These are phyloP conservation scores for Backusella morwellensis DNA, from an alignment of 192 early-diverging fungal genomes.

Conservation along the genomic window DNA sequence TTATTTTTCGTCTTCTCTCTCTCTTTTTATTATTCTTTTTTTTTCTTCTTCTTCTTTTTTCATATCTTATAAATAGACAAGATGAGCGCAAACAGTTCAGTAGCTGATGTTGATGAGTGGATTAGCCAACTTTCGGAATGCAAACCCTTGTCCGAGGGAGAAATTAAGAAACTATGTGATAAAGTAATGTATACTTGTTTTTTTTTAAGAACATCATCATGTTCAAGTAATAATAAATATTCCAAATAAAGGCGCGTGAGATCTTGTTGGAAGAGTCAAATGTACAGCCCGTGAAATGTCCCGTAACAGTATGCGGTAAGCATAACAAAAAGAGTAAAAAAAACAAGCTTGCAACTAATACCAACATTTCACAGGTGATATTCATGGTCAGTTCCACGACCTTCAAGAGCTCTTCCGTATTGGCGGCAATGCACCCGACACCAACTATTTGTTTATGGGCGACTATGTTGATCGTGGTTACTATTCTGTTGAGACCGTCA, in stretches of 20 bases:
- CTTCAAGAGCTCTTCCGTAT: conserved; percentile 96
- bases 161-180: conserved; percentile 95
- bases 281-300: conserved; percentile 95
- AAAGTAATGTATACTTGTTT: conserved; percentile 66
- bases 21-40: no score
- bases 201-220: background rate
- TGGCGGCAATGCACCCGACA: conserved; percentile 94
- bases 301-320: conserved; percentile 95
- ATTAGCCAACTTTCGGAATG: conserved; percentile 87
- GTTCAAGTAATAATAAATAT: background rate
- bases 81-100: conserved; percentile 53
- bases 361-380: conserved; percentile 53
- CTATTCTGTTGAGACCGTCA: conserved; percentile 97
- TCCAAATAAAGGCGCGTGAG: conserved; percentile 78
- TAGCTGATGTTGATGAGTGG: conserved; percentile 91
- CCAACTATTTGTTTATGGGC: conserved; percentile 99
- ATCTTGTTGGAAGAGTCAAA: conserved; percentile 96
- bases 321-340: background rate
- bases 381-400: conserved; percentile 99
- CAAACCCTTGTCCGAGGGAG: conserved; percentile 92
- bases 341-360: background rate
- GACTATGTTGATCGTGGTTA: conserved; percentile 99
- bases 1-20: no score
- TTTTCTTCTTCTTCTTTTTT: background rate
- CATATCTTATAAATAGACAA: background rate